Base-by-base conservation (phyloP, 257 asterid species). In the Sherardia arvensis region DNA sequence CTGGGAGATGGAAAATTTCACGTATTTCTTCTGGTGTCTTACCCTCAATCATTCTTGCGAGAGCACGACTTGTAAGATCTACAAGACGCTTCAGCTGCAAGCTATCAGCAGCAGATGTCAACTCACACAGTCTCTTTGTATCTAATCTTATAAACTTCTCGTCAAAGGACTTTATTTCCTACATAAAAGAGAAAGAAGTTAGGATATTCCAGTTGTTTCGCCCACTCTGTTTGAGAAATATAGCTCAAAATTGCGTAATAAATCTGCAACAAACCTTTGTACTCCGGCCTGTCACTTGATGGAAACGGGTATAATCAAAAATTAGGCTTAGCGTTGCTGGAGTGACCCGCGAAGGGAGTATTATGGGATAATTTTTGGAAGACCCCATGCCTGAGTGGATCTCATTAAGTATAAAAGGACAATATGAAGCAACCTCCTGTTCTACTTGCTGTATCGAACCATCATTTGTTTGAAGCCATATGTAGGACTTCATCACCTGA, bases 91-190 rank as follows among this genome's bases (percentile, higher is more conserved):
- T 89, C 71, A 89, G 80, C 76, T 90, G 90, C 79, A 93, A 81
- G 77, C 95, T 84, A 80, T 90, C 95, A 54, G 97, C 99, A 77
- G 99, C 99, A 68, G 97, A 82, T 70, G 97, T 84, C 91, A 93
- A 75, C 81, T 93, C 97, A 71, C 97, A 93, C 11, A 93, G 95
- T 81, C 85, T 84, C 74, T 87, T 83, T 64, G 95, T 85, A 67
- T 92, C 97, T 90, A 87, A 83, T 59, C 87, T 91, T 49, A 89
- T 85, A 67, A 89, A 89, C 83, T 85, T 92, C 79, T 92, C 99
- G 64, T 92, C 96, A 43, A 92, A 92, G 69, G 81, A 84, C 73
- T 92, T 92, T 75, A 87, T 79, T 83, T 92, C 99, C 99, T 92
- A 81, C 79, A 78, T 54, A 59, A 70, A 64, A 20, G 21, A 56